These are phyloP conservation scores for Penicillium olsonii DNA, from an alignment of 2,329 filamentous ascomycete genomes.

Conservation along the genomic window DNA sequence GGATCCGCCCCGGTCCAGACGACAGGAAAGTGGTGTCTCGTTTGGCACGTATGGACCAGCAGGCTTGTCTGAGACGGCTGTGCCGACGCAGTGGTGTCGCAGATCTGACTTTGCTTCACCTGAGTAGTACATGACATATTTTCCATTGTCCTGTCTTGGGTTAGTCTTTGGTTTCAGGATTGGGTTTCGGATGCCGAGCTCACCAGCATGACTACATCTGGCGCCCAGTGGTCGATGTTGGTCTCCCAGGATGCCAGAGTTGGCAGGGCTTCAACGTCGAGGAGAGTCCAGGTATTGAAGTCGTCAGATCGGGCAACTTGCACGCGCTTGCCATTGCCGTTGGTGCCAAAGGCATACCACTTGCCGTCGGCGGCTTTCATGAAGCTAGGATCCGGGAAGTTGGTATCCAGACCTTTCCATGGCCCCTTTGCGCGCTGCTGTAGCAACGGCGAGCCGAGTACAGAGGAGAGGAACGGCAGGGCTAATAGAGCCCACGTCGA, in stretches of 20 bases:
- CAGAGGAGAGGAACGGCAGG: constrained; percentile 13
- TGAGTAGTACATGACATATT: constrained; percentile 63
- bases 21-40: constrained; percentile 55
- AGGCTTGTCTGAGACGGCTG: constrained; percentile 50
- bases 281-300: constrained; percentile 51
- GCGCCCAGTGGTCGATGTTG: constrained; percentile 60
- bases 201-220: constrained; percentile 56
- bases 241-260: constrained; percentile 56
- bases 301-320: constrained; percentile 56
- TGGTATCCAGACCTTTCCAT: constrained; percentile 33
- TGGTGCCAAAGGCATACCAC: constrained; percentile 63
- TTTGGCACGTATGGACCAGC: constrained; percentile 56
- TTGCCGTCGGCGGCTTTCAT: constrained; percentile 49
- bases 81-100: constrained; percentile 60
- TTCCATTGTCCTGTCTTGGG: constrained; percentile 42
- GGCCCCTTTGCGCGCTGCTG: constrained; percentile 18
- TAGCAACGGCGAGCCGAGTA: constrained; percentile 22
- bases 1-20: constrained; percentile 56
- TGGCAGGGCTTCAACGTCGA: constrained; percentile 59
- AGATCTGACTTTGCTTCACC: constrained; percentile 46
- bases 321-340: constrained; percentile 52
- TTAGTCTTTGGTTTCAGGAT: constrained; percentile 3
- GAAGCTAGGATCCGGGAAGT: constrained; percentile 50
- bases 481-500: constrained; percentile 11
- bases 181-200: background rate